Evolutionary conservation across 345 rosid genomes (phyloP).

Genomic region (Angophora floribunda): DNA sequence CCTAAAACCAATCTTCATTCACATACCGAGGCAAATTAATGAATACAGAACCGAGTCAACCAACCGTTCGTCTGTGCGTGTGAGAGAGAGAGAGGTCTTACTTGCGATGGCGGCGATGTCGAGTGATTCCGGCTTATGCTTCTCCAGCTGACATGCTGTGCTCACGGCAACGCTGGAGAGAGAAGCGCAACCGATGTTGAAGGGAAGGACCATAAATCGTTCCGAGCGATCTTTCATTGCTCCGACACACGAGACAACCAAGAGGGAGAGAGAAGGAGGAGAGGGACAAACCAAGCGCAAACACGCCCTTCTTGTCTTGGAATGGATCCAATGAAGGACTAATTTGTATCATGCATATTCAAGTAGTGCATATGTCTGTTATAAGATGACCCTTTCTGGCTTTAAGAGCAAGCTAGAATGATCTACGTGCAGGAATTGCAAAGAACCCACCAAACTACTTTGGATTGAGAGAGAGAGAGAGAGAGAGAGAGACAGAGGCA

Average conservation of each 20-base stretch:
- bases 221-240: conserved; percentile 1
- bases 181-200: conserved; percentile 11
- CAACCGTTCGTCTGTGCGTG: neutral
- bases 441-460: neutral
- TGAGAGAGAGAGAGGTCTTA: neutral
- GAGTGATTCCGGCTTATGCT: neutral
- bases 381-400: neutral
- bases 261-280: neutral
- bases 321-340: neutral
- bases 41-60: neutral
- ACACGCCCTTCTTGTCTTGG: neutral
- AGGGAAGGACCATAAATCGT: conserved; percentile 12
- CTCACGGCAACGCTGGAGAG: conserved; percentile 6
- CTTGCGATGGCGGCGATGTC: neutral
- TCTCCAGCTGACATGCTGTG: neutral
- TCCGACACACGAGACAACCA: neutral
- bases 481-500: neutral
- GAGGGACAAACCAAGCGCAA: neutral
- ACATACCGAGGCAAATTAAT: neutral
- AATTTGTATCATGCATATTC: neutral
- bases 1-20: neutral
- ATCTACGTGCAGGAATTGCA: neutral
- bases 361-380: neutral
- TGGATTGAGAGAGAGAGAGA: neutral
- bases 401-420: conserved; percentile 2